These are phyloP conservation scores for Aspergillus sp. DNA, from an alignment of 2,329 filamentous ascomycete species.

Conservation along the genomic window DNA sequence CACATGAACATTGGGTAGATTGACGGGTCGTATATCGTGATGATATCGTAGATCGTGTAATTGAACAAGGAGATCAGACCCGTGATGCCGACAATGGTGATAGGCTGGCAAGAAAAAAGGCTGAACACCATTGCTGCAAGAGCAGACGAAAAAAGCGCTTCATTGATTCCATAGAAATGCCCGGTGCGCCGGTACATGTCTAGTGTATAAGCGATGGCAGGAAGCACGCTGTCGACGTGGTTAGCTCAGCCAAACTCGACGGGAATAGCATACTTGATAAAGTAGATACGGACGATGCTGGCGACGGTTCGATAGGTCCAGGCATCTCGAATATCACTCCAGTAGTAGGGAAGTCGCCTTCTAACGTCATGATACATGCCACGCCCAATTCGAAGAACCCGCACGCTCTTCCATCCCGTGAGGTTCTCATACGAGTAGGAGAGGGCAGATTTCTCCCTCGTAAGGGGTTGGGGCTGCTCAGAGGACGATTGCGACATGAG, in stretches of 20 bases:
- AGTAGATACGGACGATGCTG: constrained; percentile 50
- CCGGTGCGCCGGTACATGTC: constrained; percentile 49
- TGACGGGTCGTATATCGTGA: constrained; percentile 37
- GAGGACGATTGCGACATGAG: not conserved
- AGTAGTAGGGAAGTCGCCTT: constrained; percentile 46
- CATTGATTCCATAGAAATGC: constrained; percentile 47
- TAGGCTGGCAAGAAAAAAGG: constrained; percentile 41
- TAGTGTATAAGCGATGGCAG: constrained; percentile 48
- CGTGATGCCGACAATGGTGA: constrained; percentile 49
- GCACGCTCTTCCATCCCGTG: constrained; percentile 33
- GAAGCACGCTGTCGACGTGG: constrained; percentile 34
- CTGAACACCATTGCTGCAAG: constrained; percentile 47
- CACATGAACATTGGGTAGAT: constrained; percentile 46
- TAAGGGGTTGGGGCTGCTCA: constrained; percentile 12
- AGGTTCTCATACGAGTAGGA: constrained; percentile 27
- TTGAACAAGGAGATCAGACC: constrained; percentile 47
- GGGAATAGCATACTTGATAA: constrained; percentile 33
- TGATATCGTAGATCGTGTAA: constrained; percentile 51
- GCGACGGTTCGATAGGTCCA: constrained; percentile 47
- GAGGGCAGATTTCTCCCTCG: constrained; percentile 15
- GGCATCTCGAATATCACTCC: constrained; percentile 47
- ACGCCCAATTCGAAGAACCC: constrained; percentile 36
- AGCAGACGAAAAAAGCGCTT: constrained; percentile 45
- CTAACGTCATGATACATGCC: constrained; percentile 49
- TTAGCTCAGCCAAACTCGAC: not conserved